phyloP scores from a whole-genome alignment of 208 protist genomes.

The Leishmania lainsoni region DNA sequence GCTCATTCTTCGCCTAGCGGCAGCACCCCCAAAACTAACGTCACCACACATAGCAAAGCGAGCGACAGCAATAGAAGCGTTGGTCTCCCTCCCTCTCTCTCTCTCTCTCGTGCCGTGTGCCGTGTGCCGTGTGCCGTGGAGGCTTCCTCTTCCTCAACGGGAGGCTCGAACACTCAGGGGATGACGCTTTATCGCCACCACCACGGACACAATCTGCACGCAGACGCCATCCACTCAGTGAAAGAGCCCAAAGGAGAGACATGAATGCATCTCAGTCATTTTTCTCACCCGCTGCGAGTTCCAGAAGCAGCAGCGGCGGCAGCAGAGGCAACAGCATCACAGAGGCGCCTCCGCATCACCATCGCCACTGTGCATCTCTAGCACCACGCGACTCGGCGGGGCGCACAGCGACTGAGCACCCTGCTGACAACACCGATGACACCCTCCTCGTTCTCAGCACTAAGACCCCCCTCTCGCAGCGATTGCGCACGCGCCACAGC shows the following conservation, averaged over 20 bases:
- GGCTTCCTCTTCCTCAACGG: no score
- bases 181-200: neutral
- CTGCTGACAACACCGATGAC: neutral
- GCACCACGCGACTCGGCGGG: neutral
- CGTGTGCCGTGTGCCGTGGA: neutral
- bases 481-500: slow-evolving; percentile 10
- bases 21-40: neutral
- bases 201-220: neutral
- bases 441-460: neutral
- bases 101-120: neutral
- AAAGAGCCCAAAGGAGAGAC: neutral
- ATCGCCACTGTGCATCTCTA: neutral
- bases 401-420: neutral
- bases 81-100: neutral
- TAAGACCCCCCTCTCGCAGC: neutral
- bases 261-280: neutral
- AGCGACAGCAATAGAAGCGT: neutral
- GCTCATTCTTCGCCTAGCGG: neutral
- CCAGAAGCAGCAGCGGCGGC: neutral
- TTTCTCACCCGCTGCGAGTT: neutral
- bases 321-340: neutral
- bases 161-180: neutral
- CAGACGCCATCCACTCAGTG: neutral
- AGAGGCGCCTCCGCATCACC: neutral
- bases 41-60: neutral